These are phyloP conservation scores for Kwoniella dejecticola DNA, from an alignment of 768 basidiomycete species.

Conservation along the genomic window DNA sequence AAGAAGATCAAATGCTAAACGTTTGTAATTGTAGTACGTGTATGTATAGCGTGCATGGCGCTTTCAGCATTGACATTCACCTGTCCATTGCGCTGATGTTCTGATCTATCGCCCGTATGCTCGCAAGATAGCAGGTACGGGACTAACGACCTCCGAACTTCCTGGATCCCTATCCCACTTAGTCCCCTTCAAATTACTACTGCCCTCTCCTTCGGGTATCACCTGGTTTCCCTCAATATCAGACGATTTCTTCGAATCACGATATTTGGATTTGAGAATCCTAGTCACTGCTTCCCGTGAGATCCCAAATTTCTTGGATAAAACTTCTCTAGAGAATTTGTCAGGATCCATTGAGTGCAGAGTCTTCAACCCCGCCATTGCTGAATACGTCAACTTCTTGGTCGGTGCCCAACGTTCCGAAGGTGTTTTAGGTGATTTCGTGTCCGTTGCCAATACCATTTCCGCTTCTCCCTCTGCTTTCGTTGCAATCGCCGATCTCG, in stretches of 20 bases:
- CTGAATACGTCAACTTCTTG: constrained; percentile 75
- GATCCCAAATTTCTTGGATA: constrained; percentile 76
- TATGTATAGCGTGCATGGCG: too few species aligned
- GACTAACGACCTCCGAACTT: constrained; percentile 23
- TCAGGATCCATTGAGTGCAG: constrained; percentile 68
- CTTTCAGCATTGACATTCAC: too few species aligned
- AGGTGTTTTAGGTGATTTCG: constrained; percentile 1
- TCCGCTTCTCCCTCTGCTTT: too few species aligned
- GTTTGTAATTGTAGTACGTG: too few species aligned
- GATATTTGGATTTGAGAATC: constrained; percentile 71
- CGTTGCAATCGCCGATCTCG: too few species aligned
- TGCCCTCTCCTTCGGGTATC: background rate
- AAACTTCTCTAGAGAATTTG: constrained; percentile 66
- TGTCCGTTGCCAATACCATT: too few species aligned
- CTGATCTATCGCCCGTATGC: constrained; percentile 18
- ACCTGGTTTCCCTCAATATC: background rate
- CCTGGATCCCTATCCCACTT: constrained; percentile 36
- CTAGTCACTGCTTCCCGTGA: constrained; percentile 78
- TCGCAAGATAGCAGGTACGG: constrained; percentile 32
- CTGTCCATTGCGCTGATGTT: too few species aligned
- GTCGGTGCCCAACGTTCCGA: constrained; percentile 67
- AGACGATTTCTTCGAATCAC: constrained; percentile 7
- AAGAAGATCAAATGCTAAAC: too few species aligned
- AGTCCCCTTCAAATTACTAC: constrained; percentile 26
- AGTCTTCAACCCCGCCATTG: constrained; percentile 76